Conservation (phyloP, 1,139 yeast genomes). For the Geotrichum carabidarum region DNA sequence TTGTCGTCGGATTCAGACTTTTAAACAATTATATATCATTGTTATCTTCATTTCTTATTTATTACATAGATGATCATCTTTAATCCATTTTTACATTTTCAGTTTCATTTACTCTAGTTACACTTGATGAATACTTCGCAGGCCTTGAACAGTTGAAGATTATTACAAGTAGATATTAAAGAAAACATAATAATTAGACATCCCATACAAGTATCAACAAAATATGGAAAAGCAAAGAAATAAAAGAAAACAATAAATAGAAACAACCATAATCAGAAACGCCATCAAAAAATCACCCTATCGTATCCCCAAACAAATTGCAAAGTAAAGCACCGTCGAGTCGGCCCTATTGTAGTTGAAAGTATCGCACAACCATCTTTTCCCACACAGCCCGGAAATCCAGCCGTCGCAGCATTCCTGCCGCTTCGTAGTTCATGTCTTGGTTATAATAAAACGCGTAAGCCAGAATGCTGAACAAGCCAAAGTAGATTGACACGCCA, state of each 20-base stretch:
- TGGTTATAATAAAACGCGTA: constrained; percentile 8
- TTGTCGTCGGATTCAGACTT: too few relatives aligned
- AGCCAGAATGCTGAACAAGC: constrained; percentile 22
- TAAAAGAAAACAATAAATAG: background rate
- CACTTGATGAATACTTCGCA: too few relatives aligned
- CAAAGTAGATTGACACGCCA: constrained; percentile 23
- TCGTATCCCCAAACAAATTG: background rate
- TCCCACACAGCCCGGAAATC: constrained; percentile 9
- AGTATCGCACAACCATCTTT: constrained; percentile 15
- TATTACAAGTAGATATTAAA: too few relatives aligned
- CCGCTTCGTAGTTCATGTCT: background rate
- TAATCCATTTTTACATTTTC: too few relatives aligned
- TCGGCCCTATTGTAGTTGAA: background rate
- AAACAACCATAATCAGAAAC: background rate
- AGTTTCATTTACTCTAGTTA: too few relatives aligned
- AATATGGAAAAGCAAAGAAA: background rate
- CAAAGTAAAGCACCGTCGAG: background rate
- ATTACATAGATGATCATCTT: too few relatives aligned
- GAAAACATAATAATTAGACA: too few relatives aligned
- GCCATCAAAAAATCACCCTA: background rate
- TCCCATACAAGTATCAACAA: too few relatives aligned
- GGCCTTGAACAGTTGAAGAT: too few relatives aligned
- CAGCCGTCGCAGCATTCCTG: background rate
- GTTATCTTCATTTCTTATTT: too few relatives aligned
- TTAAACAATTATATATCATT: too few relatives aligned